These are phyloP conservation scores for Rubia peregrina DNA, from an alignment of 305 asterid genomes.

Conservation along the genomic window DNA sequence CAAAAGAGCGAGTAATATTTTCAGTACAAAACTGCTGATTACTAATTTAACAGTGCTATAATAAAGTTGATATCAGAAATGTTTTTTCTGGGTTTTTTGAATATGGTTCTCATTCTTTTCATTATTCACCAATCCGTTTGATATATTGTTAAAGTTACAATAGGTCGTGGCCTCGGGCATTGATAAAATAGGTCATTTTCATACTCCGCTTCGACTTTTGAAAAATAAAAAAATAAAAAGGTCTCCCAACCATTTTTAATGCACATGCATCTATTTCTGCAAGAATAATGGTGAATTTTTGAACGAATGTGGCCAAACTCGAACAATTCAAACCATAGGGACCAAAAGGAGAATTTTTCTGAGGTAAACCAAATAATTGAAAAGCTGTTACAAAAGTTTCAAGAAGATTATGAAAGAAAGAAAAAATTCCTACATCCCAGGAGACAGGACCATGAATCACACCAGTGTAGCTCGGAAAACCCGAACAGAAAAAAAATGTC, in stretches of 20 bases:
- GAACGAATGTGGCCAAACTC: neutral
- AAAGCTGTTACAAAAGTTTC: neutral
- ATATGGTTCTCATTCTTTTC: neutral
- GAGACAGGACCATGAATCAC: neutral
- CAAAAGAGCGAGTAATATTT: neutral
- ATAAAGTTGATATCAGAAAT: neutral
- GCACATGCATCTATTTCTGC: too few species aligned
- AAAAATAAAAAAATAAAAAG: neutral
- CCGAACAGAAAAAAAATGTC: neutral
- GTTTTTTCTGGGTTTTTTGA: neutral
- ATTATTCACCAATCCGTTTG: neutral
- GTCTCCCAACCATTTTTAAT: too few species aligned
- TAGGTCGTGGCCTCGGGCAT: neutral
- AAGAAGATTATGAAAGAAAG: neutral
- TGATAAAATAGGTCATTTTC: neutral
- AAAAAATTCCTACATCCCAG: neutral
- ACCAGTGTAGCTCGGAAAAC: neutral
- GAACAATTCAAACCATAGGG: neutral
- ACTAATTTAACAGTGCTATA: neutral
- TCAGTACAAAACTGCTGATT: neutral
- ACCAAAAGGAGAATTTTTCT: neutral
- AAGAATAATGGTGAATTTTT: too few species aligned
- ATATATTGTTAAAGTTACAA: neutral
- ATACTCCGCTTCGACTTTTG: neutral
- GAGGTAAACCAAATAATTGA: neutral